Evolutionary conservation across 2,329 filamentous ascomycete genomes (phyloP).

Genomic region (Beauveria sp.): DNA sequence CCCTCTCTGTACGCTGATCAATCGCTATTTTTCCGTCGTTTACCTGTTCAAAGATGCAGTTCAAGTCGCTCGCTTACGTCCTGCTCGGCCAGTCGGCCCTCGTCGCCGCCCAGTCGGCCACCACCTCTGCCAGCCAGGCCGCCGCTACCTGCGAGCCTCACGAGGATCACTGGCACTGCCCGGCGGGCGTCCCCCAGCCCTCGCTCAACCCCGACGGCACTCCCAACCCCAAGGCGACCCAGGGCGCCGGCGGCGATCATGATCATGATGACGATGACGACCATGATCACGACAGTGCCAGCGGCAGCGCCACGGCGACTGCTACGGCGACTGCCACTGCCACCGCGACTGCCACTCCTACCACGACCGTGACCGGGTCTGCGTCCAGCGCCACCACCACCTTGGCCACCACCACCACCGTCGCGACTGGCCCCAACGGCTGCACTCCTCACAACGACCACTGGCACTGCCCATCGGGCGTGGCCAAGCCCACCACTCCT

Average conservation of each 20-base stretch:
- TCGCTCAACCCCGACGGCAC: slow-evolving; percentile 1
- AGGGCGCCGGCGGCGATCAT: not conserved
- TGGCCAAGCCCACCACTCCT: slow-evolving; percentile 9
- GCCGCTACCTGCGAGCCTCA: slow-evolving; percentile 9
- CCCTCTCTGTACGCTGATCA: not conserved
- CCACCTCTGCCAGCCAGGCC: not conserved
- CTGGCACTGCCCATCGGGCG: slow-evolving; percentile 10
- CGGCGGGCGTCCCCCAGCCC: slow-evolving; percentile 3
- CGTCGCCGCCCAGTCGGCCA: not conserved
- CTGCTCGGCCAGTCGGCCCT: slow-evolving; percentile 8
- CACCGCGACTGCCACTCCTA: too few relatives aligned
- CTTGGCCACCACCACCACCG: too few relatives aligned
- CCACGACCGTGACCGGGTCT: too few relatives aligned
- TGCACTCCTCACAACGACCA: slow-evolving; percentile 11
- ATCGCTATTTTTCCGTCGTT: not conserved
- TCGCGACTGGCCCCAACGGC: too few relatives aligned
- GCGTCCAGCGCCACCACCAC: too few relatives aligned
- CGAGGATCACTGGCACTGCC: slow-evolving; percentile 8
- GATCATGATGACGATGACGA: too few relatives aligned
- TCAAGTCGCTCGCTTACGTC: slow-evolving; percentile 6
- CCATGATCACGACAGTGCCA: too few relatives aligned
- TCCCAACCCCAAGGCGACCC: slow-evolving; percentile 4
- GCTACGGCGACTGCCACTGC: too few relatives aligned
- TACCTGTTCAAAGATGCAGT: slow-evolving; percentile 1
- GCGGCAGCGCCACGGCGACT: too few relatives aligned